phyloP scores from a whole-genome alignment of 78 protist species.

The Dictyostelium citrinum region DNA sequence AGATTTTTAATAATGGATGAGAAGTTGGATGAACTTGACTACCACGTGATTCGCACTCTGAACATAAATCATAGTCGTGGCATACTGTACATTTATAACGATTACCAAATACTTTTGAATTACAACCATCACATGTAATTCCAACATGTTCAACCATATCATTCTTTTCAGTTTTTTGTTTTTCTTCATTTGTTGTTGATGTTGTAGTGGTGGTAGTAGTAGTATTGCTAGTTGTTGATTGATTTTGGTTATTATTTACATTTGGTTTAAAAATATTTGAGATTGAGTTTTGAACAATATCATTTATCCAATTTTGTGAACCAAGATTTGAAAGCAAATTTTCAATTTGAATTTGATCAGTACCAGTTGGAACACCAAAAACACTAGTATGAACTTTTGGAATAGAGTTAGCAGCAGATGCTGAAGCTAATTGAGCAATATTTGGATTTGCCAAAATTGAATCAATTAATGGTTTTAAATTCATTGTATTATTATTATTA shows the following conservation, averaged over 20 bases:
- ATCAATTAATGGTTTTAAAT: constrained; percentile 8
- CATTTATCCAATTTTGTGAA: background rate
- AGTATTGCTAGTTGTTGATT: background rate
- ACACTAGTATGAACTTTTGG: background rate
- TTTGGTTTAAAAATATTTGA: background rate
- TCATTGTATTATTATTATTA: background rate
- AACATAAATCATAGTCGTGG: constrained; percentile 76
- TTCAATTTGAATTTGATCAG: background rate
- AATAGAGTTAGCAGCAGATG: background rate
- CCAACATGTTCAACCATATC: constrained; percentile 40
- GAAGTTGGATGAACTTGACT: constrained; percentile 24
- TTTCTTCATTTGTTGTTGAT: background rate
- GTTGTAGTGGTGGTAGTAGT: background rate
- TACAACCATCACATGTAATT: constrained; percentile 78
- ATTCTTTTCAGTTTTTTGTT: background rate
- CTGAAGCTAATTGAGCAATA: background rate
- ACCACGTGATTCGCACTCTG: constrained; percentile 40
- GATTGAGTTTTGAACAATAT: background rate
- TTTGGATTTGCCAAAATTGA: constrained; percentile 5
- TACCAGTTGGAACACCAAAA: background rate
- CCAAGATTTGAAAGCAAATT: background rate
- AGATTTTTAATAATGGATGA: constrained; percentile 47
- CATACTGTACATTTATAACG: constrained; percentile 79
- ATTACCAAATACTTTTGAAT: constrained; percentile 22
- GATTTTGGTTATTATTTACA: background rate